Evolutionary conservation across 257 asterid species (phyloP).

Genomic region (Solanum pinnatisectum): DNA sequence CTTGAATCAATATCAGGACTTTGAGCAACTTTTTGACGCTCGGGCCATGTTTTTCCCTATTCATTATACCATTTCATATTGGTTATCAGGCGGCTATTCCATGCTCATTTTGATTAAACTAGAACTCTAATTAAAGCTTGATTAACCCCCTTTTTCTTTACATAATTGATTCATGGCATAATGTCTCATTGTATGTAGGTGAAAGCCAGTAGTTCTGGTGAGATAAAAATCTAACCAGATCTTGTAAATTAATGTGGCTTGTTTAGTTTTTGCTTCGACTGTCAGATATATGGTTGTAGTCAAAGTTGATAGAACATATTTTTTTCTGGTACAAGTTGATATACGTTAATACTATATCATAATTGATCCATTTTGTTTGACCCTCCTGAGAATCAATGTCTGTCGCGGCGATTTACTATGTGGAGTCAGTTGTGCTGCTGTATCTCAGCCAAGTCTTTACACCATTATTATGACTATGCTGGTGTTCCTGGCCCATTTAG

Average conservation of each 20-base stretch:
- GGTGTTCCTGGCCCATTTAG: background rate
- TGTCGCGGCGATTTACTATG: background rate
- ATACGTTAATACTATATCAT: background rate
- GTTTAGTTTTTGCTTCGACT: background rate
- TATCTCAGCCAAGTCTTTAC: background rate
- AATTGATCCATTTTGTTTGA: background rate
- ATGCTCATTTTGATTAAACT: background rate
- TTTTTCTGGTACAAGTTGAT: background rate
- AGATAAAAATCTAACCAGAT: background rate
- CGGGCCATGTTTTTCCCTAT: background rate
- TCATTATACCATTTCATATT: constrained; percentile 2
- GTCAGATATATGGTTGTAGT: background rate
- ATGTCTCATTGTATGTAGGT: background rate
- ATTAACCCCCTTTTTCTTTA: background rate
- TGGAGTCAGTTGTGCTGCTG: background rate
- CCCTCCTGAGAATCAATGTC: background rate
- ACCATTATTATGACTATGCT: background rate
- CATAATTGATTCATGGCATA: background rate
- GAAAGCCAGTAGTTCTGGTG: background rate
- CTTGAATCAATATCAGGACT: constrained; percentile 98
- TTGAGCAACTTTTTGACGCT: constrained; percentile 37
- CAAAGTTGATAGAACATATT: background rate
- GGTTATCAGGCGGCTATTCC: background rate
- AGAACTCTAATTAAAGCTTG: background rate
- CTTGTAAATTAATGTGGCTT: background rate